Evolutionary conservation across 73 alveolate species (phyloP).

Genomic region (Paramecium primaurelia): DNA sequence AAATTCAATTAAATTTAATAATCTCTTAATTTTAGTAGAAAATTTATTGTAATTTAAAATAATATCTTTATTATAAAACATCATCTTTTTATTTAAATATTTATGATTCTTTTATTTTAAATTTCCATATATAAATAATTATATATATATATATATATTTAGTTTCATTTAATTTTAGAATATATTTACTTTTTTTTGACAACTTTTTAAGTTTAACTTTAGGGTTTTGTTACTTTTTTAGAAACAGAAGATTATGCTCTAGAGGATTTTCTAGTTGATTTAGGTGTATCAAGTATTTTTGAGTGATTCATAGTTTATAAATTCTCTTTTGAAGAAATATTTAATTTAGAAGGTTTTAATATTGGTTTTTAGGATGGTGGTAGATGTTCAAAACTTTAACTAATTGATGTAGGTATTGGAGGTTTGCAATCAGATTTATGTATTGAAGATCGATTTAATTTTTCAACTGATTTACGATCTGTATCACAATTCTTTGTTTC

Average conservation of each 20-base stretch:
- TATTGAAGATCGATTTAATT: background rate
- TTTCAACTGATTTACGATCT: background rate
- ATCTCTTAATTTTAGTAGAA: background rate
- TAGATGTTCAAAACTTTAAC: slow-evolving; percentile 18
- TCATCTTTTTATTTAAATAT: no score
- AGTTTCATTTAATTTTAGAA: background rate
- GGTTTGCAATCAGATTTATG: slow-evolving; percentile 8
- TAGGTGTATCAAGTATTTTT: background rate
- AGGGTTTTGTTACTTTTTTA: background rate
- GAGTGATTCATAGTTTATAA: background rate
- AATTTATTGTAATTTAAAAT: background rate
- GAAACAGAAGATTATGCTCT: slow-evolving; percentile 17
- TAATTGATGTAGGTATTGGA: slow-evolving; percentile 17
- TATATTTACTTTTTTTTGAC: background rate
- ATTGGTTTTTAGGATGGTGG: slow-evolving; percentile 12
- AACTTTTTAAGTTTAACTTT: background rate
- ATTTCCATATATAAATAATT: no score
- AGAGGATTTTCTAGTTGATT: background rate
- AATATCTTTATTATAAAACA: no score
- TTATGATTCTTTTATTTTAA: no score
- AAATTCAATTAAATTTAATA: background rate
- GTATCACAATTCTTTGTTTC: background rate
- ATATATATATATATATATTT: background rate
- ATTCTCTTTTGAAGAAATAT: slow-evolving; percentile 8
- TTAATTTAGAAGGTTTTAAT: background rate